Conservation (phyloP, 495 filamentous ascomycete genomes). For the Talaromyces stipitatus region DNA sequence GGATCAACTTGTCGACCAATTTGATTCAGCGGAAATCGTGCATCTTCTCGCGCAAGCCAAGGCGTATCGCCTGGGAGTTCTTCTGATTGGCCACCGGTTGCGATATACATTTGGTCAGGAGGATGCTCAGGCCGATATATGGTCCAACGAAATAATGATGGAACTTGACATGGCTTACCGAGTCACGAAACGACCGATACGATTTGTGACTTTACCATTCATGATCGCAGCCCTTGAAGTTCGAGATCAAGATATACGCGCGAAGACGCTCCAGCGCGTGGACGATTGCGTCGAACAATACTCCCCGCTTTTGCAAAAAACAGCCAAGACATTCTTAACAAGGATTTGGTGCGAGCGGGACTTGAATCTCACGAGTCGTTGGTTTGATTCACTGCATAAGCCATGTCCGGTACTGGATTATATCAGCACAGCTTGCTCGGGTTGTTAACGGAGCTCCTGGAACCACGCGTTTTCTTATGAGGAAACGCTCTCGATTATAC, state of each 20-base stretch:
- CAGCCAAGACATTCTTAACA: not conserved
- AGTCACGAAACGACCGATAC: not conserved
- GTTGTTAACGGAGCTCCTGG: not conserved
- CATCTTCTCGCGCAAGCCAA: conserved; percentile 25
- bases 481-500: not conserved
- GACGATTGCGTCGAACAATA: conserved; percentile 1
- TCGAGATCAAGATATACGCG: not conserved
- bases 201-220: conserved; percentile 1
- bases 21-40: conserved; percentile 17
- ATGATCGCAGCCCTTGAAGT: not conserved
- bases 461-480: too few species aligned
- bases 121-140: not conserved
- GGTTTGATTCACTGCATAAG: conserved; percentile 5
- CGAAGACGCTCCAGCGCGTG: conserved; percentile 1
- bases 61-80: conserved; percentile 21
- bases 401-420: conserved; percentile 3
- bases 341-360: not conserved
- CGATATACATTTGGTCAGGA: conserved; percentile 18
- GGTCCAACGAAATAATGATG: conserved; percentile 2
- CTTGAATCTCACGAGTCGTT: not conserved
- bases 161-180: not conserved
- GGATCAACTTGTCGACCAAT: conserved; percentile 7
- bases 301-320: not conserved
- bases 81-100: conserved; percentile 25
- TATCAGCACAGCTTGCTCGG: not conserved